A percentile compares a stretch with the other conserved stretches of the same genome.
phyloP scores from a whole-genome alignment of 2,329 filamentous ascomycete genomes.

The Thielaviopsis cerberus region DNA sequence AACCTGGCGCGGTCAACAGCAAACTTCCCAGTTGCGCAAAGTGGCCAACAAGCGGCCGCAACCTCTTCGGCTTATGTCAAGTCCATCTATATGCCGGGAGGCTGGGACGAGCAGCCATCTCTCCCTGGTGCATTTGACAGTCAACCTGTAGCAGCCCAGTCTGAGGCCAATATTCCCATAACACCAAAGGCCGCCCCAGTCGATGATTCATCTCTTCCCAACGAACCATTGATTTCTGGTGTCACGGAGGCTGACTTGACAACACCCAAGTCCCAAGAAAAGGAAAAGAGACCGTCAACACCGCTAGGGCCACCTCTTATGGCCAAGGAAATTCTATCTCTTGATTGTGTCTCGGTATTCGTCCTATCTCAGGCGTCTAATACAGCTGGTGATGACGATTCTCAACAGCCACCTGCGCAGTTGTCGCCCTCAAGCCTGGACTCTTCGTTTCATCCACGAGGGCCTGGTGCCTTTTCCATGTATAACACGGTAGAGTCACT shows the following conservation, averaged over 20 bases:
- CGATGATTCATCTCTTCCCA: not conserved
- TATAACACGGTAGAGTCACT: conserved; percentile 7
- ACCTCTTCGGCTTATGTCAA: conserved; percentile 1
- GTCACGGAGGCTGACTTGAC: not conserved
- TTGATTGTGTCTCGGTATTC: conserved; percentile 9
- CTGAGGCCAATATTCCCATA: not conserved
- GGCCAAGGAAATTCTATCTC: conserved; percentile 9
- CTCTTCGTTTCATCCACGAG: conserved; percentile 1
- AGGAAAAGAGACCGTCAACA: not conserved
- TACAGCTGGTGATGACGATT: not conserved
- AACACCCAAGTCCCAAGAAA: not conserved
- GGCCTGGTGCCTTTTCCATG: conserved; percentile 9
- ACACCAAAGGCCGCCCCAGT: not conserved
- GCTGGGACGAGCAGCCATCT: conserved; percentile 2
- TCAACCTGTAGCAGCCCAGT: not conserved
- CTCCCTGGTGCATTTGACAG: not conserved
- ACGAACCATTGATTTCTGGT: conserved; percentile 1
- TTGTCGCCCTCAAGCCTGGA: not conserved
- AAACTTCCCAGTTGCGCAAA: not conserved
- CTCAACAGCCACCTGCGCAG: not conserved
- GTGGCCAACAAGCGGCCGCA: not conserved
- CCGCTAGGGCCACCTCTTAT: conserved; percentile 2
- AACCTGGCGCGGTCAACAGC: not conserved
- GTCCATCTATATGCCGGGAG: conserved; percentile 10
- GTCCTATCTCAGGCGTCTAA: conserved; percentile 3